Base-by-base conservation (phyloP, 208 protist genomes). In the Trypanosoma conorhini region DNA sequence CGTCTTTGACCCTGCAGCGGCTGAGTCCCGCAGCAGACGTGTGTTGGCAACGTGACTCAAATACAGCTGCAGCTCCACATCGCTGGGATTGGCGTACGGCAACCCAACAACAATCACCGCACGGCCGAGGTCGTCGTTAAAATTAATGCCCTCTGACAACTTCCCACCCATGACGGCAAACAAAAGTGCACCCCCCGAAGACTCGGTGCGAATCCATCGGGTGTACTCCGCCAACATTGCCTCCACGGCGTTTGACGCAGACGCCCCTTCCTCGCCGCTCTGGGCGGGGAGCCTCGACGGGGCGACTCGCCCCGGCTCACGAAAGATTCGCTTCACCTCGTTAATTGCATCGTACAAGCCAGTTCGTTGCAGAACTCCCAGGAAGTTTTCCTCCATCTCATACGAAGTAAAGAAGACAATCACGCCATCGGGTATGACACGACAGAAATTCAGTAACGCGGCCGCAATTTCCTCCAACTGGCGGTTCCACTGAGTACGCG, bases 141-240 rank as follows among this genome's bases (percentile, higher is more conserved):
- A 99, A 87, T 99, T 99, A 76, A 99, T 99, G 46, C 98, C 98
- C 79, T 99, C 98, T 22, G 89, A 97, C 38, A 99, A 78, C 57
- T 98, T 98, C 13, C 98, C 98, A 42, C 98, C 97, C 72, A 99
- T 97, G 10, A 99, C 97, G 28, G 83, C 83, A 40, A 95, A 90
- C 0, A 99, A 77, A 15, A 99, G 33, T 31, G 96, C 98, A 5
- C 97, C 97, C 30, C 88, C 58, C 7, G 68, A 63, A 35, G 19
- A 46, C n/a, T 75, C 30, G 50, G 57, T n/a, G 28, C 52, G 67
- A 63, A 95, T 85, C 73, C 85, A 91, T 13, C 42, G 38, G 30
- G 79, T 73, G 48, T 95, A 95, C n/a, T 81, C 73, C 15, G 62
- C 62, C 70, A 95, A 52, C 63, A 95, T 52, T 15, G 75, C 62